Evolutionary conservation across 1,284 basidiomycete species (phyloP).

Genomic region (Boletus hoseneyae): DNA sequence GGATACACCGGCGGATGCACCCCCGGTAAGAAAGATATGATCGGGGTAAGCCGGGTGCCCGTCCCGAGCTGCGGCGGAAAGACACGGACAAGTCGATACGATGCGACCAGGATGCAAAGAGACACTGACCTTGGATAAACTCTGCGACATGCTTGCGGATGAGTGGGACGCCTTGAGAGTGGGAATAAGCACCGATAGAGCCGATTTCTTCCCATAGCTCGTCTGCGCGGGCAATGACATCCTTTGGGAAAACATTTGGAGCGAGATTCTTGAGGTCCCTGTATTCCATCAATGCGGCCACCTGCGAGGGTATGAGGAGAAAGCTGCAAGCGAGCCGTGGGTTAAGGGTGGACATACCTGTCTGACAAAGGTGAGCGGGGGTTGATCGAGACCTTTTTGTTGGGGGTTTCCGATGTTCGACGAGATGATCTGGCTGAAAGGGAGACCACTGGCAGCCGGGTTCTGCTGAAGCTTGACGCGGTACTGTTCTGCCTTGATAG

Average conservation of each 20-base stretch:
- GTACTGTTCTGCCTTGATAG: conserved; percentile 89
- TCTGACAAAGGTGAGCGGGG: conserved; percentile 88
- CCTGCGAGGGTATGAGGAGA: conserved; percentile 40
- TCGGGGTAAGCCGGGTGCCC: conserved; percentile 82
- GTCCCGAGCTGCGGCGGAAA: conserved; percentile 68
- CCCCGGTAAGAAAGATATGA: conserved; percentile 91
- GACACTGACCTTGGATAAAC: conserved; percentile 57
- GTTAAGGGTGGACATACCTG: conserved; percentile 58
- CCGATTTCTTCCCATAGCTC: conserved; percentile 86
- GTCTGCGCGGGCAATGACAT: conserved; percentile 82
- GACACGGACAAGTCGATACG: conserved; percentile 10
- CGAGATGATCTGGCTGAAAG: conserved; percentile 88
- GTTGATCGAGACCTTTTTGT: conserved; percentile 91
- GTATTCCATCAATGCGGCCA: conserved; percentile 90
- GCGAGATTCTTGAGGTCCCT: conserved; percentile 82
- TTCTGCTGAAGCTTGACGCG: conserved; percentile 62
- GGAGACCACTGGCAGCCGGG: conserved; percentile 51
- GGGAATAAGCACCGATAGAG: conserved; percentile 93
- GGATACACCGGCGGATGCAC: conserved; percentile 90
- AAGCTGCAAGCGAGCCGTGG: background rate
- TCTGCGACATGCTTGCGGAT: conserved; percentile 89
- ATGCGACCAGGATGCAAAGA: background rate
- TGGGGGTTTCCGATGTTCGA: conserved; percentile 99
- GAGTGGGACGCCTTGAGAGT: conserved; percentile 89
- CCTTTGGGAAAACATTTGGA: conserved; percentile 77